A percentile compares a stretch with the other conserved stretches of the same genome.
Conservation (phyloP, 78 protist species). For the Dictyostelium firmibasis region DNA sequence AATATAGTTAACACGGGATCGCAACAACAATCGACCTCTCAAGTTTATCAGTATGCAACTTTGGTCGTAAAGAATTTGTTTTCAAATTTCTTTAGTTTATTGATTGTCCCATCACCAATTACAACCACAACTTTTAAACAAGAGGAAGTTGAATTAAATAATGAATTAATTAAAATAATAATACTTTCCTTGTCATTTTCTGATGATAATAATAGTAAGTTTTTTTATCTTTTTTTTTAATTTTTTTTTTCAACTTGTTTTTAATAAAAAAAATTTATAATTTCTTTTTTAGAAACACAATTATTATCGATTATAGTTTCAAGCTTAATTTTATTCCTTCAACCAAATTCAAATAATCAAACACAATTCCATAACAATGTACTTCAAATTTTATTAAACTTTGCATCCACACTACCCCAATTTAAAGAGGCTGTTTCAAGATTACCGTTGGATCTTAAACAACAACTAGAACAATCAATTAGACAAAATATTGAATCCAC, state of each 20-base stretch:
- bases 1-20: slow-evolving; percentile 35
- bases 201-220: slow-evolving; percentile 31
- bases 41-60: neutral
- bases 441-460: slow-evolving; percentile 47
- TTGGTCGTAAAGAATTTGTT: neutral
- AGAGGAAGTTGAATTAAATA: neutral
- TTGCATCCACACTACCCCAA: slow-evolving; percentile 31
- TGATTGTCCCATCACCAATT: slow-evolving; percentile 5
- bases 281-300: slow-evolving; percentile 1
- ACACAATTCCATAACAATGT: neutral
- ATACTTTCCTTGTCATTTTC: slow-evolving; percentile 19
- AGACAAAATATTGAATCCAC: slow-evolving; percentile 33
- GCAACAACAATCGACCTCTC: neutral
- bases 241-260: neutral
- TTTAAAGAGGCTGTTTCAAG: slow-evolving; percentile 54
- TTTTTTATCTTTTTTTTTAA: neutral
- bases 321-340: slow-evolving; percentile 26
- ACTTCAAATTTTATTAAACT: slow-evolving; percentile 33
- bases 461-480: slow-evolving; percentile 55
- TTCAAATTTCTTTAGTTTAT: neutral
- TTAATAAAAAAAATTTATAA: neutral
- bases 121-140: neutral
- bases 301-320: slow-evolving; percentile 21
- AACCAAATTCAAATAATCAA: neutral
- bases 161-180: slow-evolving; percentile 46